phyloP scores from a whole-genome alignment of 768 basidiomycete genomes.

The Leccinum imitatum region DNA sequence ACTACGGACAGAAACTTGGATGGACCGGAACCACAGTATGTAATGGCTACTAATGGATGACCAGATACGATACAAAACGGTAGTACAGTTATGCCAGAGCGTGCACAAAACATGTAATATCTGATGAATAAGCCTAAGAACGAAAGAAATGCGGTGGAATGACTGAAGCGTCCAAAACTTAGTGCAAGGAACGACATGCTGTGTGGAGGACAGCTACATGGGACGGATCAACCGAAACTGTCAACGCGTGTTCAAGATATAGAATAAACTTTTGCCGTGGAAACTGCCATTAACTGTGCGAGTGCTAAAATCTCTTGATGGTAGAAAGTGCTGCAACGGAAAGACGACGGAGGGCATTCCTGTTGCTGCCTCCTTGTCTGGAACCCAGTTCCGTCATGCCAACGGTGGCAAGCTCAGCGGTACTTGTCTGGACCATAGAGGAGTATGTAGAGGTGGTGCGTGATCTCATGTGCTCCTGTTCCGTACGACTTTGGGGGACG shows the following conservation, averaged over 20 bases:
- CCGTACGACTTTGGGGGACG: slow-evolving; percentile 6
- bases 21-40: slow-evolving; percentile 1
- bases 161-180: background rate
- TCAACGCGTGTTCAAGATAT: slow-evolving; percentile 8
- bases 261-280: slow-evolving; percentile 3
- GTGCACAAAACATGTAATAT: background rate
- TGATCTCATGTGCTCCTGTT: slow-evolving; percentile 13
- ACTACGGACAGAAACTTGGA: background rate
- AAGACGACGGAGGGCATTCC: slow-evolving; percentile 29
- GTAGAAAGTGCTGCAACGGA: slow-evolving; percentile 34
- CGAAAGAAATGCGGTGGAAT: background rate
- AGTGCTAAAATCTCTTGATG: slow-evolving; percentile 22
- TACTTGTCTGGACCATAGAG: slow-evolving; percentile 15
- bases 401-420: slow-evolving; percentile 7
- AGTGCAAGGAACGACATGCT: slow-evolving; percentile 9
- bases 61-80: slow-evolving; percentile 20
- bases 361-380: slow-evolving; percentile 16
- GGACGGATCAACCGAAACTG: background rate
- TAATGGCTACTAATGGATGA: background rate
- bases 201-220: background rate
- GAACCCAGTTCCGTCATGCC: slow-evolving; percentile 11
- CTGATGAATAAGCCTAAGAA: background rate
- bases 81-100: background rate
- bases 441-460: slow-evolving; percentile 27
- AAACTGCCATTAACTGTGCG: slow-evolving; percentile 1